Evolutionary conservation across 805 yeast genomes (phyloP), one percentile per base, ranked within the genome.

Genomic region (Wickerhamiella australiensis): DNA sequence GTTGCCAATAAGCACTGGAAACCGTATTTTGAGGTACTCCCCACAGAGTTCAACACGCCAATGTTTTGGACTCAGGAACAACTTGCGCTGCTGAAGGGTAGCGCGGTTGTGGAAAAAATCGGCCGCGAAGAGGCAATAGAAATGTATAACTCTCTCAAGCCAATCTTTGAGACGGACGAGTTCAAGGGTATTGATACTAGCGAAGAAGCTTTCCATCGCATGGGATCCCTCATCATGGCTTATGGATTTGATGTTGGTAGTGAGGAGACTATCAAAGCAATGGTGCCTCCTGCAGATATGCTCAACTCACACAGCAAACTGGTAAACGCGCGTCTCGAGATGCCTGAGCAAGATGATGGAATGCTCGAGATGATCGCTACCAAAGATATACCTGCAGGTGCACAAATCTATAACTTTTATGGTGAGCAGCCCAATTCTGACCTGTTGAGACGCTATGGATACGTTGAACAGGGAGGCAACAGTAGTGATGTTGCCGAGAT

Each of bases 381-480:
- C 7, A 75, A 74, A 50, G 64, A 67, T 3, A 88, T 90, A 35
- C 49, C 62, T 4, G 66, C 66, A 31, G 87, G 83, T 2, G 82
- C 78, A 27, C 97, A 92, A 61, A 70, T 90, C 3, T 88, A 76
- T 65, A 90, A 90, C 65, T 82, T 86, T 0, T 90, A 92, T 62
- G 94, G 95, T 0, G 92, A 87, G 42, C 79, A 84, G 55, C 92
- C 96, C 33, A 90, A 88, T 62, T 70, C 90, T n/a, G 97, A 92
- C 59, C 72, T 92, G 27, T 68, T 92, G 50, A 75, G 98, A 59
- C 74, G 95, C 51, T 90, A 90, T 57, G 98, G 98, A 0, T 90
- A 85, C 59, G 92, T 86, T 22, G 96, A 88, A 65, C 63, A 67
- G 53, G 71, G 70, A 18, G 85, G 85, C 0, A 82, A 92, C 1